Conservation (phyloP, 495 filamentous ascomycete species). For the Immersiella caudata region DNA sequence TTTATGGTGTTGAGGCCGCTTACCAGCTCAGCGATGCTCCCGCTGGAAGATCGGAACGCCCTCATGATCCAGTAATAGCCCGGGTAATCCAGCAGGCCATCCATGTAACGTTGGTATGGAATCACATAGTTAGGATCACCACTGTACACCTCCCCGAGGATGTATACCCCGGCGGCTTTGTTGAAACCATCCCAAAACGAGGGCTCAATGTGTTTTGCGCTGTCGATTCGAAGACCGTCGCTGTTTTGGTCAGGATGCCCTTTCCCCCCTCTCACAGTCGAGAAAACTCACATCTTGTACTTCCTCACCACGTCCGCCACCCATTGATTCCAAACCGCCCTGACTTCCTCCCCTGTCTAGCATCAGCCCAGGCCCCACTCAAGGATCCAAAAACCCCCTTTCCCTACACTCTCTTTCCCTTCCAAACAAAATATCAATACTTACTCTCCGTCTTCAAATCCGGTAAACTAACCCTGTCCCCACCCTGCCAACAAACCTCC, state of each 20-base stretch:
- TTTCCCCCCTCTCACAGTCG: not conserved
- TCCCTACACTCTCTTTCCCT: not conserved
- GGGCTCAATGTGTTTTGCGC: slow-evolving; percentile 70
- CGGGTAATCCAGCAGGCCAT: slow-evolving; percentile 72
- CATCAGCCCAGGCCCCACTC: not conserved
- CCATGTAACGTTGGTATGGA: slow-evolving; percentile 64
- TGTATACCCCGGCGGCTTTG: slow-evolving; percentile 68
- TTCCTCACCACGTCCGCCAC: not conserved
- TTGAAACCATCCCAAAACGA: slow-evolving; percentile 70
- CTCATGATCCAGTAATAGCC: slow-evolving; percentile 62
- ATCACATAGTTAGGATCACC: slow-evolving; percentile 64
- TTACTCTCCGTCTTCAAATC: not conserved
- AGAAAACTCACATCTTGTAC: not conserved
- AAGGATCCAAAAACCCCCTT: not conserved
- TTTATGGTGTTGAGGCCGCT: slow-evolving; percentile 62
- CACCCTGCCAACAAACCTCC: not conserved
- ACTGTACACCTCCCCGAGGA: slow-evolving; percentile 68
- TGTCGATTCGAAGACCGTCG: slow-evolving; percentile 79
- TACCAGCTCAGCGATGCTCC: slow-evolving; percentile 61
- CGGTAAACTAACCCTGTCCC: not conserved
- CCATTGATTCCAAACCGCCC: not conserved
- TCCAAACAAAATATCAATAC: slow-evolving; percentile 14
- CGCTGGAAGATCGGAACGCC: slow-evolving; percentile 63
- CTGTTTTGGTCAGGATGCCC: slow-evolving; percentile 11
- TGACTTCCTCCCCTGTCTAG: not conserved